A percentile compares a stretch with the other conserved stretches of the same genome.
Evolutionary conservation across 345 rosid species (phyloP).

Genomic region (Jatropha curcas): DNA sequence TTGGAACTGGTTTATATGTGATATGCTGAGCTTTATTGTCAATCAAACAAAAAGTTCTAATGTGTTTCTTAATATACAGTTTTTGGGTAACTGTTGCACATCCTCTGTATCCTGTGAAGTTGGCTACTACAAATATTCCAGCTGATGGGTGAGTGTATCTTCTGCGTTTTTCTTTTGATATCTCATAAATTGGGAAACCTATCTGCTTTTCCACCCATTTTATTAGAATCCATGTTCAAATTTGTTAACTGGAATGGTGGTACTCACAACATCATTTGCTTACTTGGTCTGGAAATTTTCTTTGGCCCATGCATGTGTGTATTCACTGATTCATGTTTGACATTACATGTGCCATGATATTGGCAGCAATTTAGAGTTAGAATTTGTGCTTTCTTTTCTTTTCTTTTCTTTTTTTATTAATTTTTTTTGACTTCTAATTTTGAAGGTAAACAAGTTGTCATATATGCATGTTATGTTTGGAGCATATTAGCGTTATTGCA

Average conservation of each 20-base stretch:
- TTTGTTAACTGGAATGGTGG: background rate
- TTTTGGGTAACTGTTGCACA: conserved; percentile 71
- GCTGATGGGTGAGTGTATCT: conserved; percentile 69
- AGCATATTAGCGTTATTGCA: background rate
- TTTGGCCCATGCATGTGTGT: background rate
- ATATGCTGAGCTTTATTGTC: background rate
- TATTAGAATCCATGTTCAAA: background rate
- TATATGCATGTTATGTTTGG: background rate
- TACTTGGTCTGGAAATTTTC: background rate
- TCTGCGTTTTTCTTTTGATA: background rate
- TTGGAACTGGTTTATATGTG: background rate
- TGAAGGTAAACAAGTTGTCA: background rate
- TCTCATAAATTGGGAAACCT: background rate
- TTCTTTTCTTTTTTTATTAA: no score
- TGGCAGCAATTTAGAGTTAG: background rate
- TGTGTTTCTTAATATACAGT: conserved; percentile 43
- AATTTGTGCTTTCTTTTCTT: background rate
- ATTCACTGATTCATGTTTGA: background rate
- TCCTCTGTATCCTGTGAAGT: conserved; percentile 70
- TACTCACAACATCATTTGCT: background rate
- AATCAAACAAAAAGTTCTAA: background rate
- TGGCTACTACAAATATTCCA: conserved; percentile 51
- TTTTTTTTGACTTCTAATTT: background rate
- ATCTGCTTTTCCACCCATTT: background rate
- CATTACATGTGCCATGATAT: no score